Evolutionary conservation across 2,329 filamentous ascomycete species (phyloP), one percentile per base, ranked within the genome.

Genomic region (Sporothrix luriei): DNA sequence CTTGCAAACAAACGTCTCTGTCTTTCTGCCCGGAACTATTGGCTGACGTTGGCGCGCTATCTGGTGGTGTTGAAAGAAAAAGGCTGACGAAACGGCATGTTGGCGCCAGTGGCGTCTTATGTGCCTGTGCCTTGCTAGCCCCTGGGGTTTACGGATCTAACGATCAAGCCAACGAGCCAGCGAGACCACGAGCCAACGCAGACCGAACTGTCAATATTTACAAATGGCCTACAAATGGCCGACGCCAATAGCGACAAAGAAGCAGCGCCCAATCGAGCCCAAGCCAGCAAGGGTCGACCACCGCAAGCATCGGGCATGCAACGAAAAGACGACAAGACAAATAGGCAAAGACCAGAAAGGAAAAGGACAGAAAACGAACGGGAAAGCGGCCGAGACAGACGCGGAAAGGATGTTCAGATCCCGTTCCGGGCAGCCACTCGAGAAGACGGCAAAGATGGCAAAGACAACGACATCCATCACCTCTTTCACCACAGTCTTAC

Each of bases 1-100:
- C 43, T 48, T 64, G 48, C 59, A 64, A 24, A 29, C 40, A n/a
- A 19, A 16, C 29, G 26, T 38, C 62, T 38, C 62, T 6, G 46
- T 65, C 46, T 26, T 65, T 65, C 9, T 65, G 13, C 19, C 46
- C 19, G 5, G 11, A 38, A 65, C 62, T 65, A 65, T 65, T 65
- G 62, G 43, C 59, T 49, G 43, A 64, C 24, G 21, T 43, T 49
- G 33, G 24, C 24, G 40, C 14, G 43, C n/a, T 66, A 21, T 46
- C 33, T 43, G 33, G 21, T 7, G 46, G 16, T n/a, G 57, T 46
- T 7, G 38, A 43, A 43, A 21, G 38, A 46, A 61, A 21, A 19
- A 38, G 19, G 16, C 2, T 29, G 13, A n/a, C 33, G 21, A 38
- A n/a, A 43, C 13, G n/a, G 3, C 38, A 46, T 19, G 38, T 61